A percentile compares a stretch with the other conserved stretches of the same genome.
These are phyloP conservation scores for Lactarius indigo DNA, from an alignment of 768 basidiomycete genomes.

Conservation along the genomic window DNA sequence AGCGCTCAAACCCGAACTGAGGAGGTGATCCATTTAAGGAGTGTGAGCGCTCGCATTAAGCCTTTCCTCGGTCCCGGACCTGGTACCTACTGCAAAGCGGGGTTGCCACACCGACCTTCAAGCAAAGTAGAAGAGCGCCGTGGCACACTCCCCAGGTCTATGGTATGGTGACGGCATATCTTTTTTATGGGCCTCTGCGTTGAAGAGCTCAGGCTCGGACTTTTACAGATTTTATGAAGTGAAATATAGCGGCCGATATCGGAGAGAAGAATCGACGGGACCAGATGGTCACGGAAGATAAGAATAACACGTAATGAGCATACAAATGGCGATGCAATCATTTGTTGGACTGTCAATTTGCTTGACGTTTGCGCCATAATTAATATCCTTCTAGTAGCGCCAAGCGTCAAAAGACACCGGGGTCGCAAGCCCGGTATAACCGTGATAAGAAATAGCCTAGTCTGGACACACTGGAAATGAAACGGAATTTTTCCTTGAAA, in stretches of 20 bases:
- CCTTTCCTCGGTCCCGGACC: neutral
- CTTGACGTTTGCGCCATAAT: neutral
- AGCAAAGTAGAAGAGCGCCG: too few relatives aligned
- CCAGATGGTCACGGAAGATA: neutral
- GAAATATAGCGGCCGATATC: neutral
- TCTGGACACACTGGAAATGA: neutral
- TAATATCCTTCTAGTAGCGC: neutral
- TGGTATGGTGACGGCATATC: too few relatives aligned
- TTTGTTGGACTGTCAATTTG: neutral
- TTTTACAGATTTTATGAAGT: neutral
- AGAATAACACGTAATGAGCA: slow-evolving; percentile 2
- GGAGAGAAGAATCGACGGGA: neutral
- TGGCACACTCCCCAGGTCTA: too few relatives aligned
- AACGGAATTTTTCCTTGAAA: neutral
- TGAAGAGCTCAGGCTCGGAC: too few relatives aligned
- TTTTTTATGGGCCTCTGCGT: neutral
- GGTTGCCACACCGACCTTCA: too few relatives aligned
- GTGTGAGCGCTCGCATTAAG: neutral
- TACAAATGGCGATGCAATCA: neutral
- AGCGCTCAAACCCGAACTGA: neutral
- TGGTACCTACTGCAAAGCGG: too few relatives aligned
- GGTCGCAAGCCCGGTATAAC: neutral
- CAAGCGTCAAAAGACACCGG: neutral
- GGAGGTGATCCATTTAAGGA: neutral
- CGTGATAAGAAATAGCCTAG: neutral